Evolutionary conservation across 257 asterid genomes (phyloP), one percentile per base, ranked within the genome.

Genomic region (Lavandula angustifolia): DNA sequence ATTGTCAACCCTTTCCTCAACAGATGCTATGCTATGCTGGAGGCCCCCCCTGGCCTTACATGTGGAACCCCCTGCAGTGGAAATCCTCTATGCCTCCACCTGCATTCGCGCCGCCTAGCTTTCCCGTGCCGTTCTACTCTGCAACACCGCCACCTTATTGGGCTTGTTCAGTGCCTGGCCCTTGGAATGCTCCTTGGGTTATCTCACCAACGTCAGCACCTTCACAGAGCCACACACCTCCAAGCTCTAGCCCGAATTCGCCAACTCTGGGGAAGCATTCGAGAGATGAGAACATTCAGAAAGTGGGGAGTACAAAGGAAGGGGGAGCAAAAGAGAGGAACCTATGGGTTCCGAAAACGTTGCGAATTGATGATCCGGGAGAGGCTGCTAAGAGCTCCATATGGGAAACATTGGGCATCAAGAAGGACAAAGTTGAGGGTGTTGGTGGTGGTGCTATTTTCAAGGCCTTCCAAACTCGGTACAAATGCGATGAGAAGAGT

Each of bases 21-120:
- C 85, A 75, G 70, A 59, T 77, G 9, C 84, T 88, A 3, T 80
- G 75, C 80, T 84, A 81, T 66, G 75, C 89, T 0, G 94, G 85
- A 35, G 84, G 79, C 57, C 90, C 94, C 5, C 90, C 94, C 6
- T 91, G 92, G 96, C 84, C 95, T 47, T 91, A 74, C 62, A 84
- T 80, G 7, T 91, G 89, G 94, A 77, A 75, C 51, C 72, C 84
- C 3, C 75, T 72, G 70, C 94, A 67, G 16, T 83, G 85, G 88
- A 76, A 74, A 70, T 42, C 81, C 10, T 35, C 82, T 4, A 46
- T 68, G 7, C 61, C 82, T 38, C 85, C 82, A 12, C 80, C 86
- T 8, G 66, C 79, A 54, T 72, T 71, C 40, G 64, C 78, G 70
- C 84, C 82, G 17, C 72, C 76, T 35, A 72, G 75, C 62, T 83